Percentiles rank a stretch among this genome's conserved stretches.
Evolutionary conservation across 495 filamentous ascomycete species (phyloP).

Genomic region (Annulohypoxylon moriforme): DNA sequence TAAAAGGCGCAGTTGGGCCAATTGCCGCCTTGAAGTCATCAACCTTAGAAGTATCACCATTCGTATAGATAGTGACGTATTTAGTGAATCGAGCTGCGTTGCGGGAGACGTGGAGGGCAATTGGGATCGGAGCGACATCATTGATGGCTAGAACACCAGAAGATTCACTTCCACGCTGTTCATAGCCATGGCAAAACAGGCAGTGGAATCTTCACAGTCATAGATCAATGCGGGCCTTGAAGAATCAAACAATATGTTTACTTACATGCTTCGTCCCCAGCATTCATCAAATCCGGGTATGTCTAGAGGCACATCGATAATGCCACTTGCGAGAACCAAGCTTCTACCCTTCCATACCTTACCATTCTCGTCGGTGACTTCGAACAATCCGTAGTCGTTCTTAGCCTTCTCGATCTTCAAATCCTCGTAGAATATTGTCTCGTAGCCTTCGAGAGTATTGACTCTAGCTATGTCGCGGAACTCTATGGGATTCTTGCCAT

Average conservation of each 20-base stretch:
- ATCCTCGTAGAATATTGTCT: slow-evolving; percentile 52
- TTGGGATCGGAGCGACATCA: not conserved
- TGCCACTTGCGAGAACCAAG: slow-evolving; percentile 56
- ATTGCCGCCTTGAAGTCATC: slow-evolving; percentile 13
- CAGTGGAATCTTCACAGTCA: not conserved
- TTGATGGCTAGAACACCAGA: not conserved
- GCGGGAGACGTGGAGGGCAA: slow-evolving; percentile 30
- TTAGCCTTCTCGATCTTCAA: slow-evolving; percentile 39
- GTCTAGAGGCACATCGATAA: slow-evolving; percentile 46
- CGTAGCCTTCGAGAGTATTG: slow-evolving; percentile 51
- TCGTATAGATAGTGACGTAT: slow-evolving; percentile 35
- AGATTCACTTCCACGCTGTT: not conserved
- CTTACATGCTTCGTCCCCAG: slow-evolving; percentile 48
- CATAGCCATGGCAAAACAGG: not conserved
- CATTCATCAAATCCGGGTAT: slow-evolving; percentile 46
- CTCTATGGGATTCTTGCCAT: slow-evolving; percentile 49
- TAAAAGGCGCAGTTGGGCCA: slow-evolving; percentile 1
- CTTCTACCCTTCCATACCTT: slow-evolving; percentile 54
- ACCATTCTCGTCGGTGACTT: slow-evolving; percentile 43
- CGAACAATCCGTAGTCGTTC: slow-evolving; percentile 36
- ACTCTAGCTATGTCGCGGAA: slow-evolving; percentile 45
- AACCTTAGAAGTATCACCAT: slow-evolving; percentile 20
- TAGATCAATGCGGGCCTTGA: not conserved
- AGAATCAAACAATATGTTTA: slow-evolving; percentile 11
- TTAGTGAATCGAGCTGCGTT: slow-evolving; percentile 20